Conservation (phyloP, 2,329 filamentous ascomycete genomes). For the Venturia asperata region DNA sequence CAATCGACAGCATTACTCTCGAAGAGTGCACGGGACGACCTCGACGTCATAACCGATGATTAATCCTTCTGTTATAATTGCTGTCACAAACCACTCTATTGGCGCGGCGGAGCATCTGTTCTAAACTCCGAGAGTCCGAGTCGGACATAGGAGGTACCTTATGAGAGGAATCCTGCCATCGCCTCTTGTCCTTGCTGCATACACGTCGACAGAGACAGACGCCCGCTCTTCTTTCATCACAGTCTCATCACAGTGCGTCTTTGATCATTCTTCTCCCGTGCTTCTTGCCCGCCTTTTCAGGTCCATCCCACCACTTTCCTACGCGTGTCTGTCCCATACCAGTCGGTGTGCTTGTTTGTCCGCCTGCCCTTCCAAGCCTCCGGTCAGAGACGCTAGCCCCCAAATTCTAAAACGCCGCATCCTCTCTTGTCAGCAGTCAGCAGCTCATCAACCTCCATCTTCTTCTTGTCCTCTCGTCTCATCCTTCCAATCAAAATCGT, state of each 20-base stretch:
- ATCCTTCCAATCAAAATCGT: background rate
- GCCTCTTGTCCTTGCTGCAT: too few species aligned
- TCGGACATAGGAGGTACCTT: too few species aligned
- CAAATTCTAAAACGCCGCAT: background rate
- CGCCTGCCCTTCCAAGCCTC: background rate
- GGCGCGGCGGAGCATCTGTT: background rate
- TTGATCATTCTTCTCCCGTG: background rate
- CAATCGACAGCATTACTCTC: too few species aligned
- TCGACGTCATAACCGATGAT: background rate
- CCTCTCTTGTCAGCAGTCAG: background rate
- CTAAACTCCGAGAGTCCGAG: slow-evolving; percentile 6
- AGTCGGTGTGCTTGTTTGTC: background rate
- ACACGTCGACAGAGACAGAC: background rate
- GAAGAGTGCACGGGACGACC: too few species aligned
- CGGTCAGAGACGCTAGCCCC: slow-evolving; percentile 1
- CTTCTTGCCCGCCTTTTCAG: background rate
- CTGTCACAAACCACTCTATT: background rate
- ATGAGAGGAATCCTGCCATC: background rate
- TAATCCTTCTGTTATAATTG: background rate
- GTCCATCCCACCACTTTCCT: background rate
- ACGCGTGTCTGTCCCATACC: background rate
- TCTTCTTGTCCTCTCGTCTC: background rate
- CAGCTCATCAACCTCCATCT: background rate
- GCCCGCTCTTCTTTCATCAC: background rate
- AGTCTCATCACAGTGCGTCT: background rate